A percentile compares a stretch with the other conserved stretches of the same genome.
These are phyloP conservation scores for Tetracentron sinense DNA, from an alignment of 164 flowering plant genomes.

Conservation along the genomic window DNA sequence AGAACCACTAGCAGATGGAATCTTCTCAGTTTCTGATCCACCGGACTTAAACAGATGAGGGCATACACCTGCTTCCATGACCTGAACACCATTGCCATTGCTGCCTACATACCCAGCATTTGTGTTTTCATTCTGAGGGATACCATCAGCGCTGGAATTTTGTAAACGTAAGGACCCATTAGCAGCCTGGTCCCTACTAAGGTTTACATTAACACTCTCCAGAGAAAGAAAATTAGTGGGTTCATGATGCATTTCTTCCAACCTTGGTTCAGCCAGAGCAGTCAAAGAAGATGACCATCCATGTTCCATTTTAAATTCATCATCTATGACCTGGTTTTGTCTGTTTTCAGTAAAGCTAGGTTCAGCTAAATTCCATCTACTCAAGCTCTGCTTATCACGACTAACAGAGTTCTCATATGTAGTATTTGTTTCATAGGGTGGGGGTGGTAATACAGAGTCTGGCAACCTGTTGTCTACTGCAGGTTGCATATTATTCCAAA, in stretches of 20 bases:
- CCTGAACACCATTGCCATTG: constrained; percentile 28
- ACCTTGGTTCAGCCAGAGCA: constrained; percentile 28
- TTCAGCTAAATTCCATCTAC: constrained; percentile 48
- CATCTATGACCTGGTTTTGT: constrained; percentile 26
- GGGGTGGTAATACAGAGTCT: constrained; percentile 29
- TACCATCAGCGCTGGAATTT: constrained; percentile 27
- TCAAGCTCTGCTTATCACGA: constrained; percentile 33
- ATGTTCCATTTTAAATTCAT: constrained; percentile 45
- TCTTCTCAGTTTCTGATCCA: constrained; percentile 28
- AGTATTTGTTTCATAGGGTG: constrained; percentile 29
- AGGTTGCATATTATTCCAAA: constrained; percentile 42
- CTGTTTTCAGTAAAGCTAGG: constrained; percentile 40
- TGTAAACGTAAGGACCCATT: constrained; percentile 30
- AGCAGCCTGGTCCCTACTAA: constrained; percentile 19
- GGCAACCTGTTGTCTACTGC: constrained; percentile 37
- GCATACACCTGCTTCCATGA: constrained; percentile 21
- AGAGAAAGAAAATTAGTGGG: constrained; percentile 27
- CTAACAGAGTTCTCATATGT: constrained; percentile 24
- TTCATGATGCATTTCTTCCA: constrained; percentile 33
- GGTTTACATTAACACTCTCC: constrained; percentile 28
- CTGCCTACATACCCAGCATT: constrained; percentile 33
- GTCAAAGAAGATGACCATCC: constrained; percentile 43
- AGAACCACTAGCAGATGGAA: constrained; percentile 30
- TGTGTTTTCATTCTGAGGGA: constrained; percentile 30
- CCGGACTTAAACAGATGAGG: constrained; percentile 30